Base-by-base conservation (phyloP, 2,329 filamentous ascomycete genomes). In the Microascus cirrosus region DNA sequence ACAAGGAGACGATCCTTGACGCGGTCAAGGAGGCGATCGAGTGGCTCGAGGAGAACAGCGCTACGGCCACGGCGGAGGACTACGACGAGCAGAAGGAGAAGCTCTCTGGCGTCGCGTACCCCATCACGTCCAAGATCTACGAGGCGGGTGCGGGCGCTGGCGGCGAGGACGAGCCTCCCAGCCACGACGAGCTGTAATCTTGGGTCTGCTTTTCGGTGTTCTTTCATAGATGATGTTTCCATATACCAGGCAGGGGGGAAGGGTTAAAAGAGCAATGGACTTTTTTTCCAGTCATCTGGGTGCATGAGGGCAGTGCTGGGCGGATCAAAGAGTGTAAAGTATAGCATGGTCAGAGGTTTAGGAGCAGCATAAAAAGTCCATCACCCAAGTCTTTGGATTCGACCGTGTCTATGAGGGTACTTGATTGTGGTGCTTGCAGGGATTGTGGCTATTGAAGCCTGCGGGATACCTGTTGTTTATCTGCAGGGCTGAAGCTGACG, bases 61-160 rank as follows among this genome's bases (percentile, higher is more conserved):
- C 87, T 64, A 87, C 87, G 56, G 94, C 94, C 63, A 84, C 80
- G 65, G 81, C 90, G 60, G 93, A 96, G 79, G 94, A 97, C 80
- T 96, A 97, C 68, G 92, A 96, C 76, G 94, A 99, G 84, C 93
- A 97, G 82, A 96, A 95, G 82, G 93, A 99, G 88, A 96, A 96
- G 84, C 84, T 99, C 65, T 95, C 89, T 68, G 88, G 89, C 74
- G 89, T 96, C 63, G 94, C 94, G 58, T 96, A 97, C 80, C 94
- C 94, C 65, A 99, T 99, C 78, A 99, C 94, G 67, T 95, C 90
- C 80, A 99, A 99, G 85, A 83, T 96, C 69, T 96, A 96, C 81
- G 74, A 79, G 66, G 79, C 81, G 68, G 84, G 83, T 66, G 73
- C 70, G 57, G 86, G 81, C 64, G 84, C 80, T 62, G 82, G 79